Evolutionary conservation across 1,284 basidiomycete species (phyloP), one percentile per base, ranked within the genome.

Genomic region (Malassezia brasiliensis): DNA sequence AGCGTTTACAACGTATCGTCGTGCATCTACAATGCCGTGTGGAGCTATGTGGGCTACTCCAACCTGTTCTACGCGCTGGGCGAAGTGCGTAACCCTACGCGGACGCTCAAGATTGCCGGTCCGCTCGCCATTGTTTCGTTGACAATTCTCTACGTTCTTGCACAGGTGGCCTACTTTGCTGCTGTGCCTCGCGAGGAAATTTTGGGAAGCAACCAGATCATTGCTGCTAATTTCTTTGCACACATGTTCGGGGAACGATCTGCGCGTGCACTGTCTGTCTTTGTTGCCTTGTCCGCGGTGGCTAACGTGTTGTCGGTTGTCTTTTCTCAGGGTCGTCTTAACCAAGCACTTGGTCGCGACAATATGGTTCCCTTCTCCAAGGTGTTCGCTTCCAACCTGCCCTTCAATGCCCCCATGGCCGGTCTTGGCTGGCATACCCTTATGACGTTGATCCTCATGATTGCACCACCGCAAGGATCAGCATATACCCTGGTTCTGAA

Each of bases 31-130:
- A 73, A 69, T 48, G 46, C 53, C 53, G 80, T 81, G 1, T 82
- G 82, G 5, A 81, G 81, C 5, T 84, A 83, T 61, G 60, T 77
- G 0, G 83, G 83, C 20, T 80, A 82, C 79, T 77, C 77, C 0
- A 79, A 79, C 38, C 75, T 78, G 42, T 81, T 82, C 59, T 81
- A 80, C 41, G 79, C 82, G 1, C 66, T 82, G 48, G 81, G 81
- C 59, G 81, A 83, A 14, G 80, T 83, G n/a, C 41, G 54, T 19
- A 65, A 65, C 32, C 71, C 71, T 5, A 73, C 81, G 1, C 76
- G 78, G 15, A 83, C 81, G 0, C 76, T 83, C 42, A 79, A 79
- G 63, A 79, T 81, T 14, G 80, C 81, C 0, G 82, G 80, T 7
- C 80, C 80, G 0, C 75, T 82, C 7, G 82, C 80, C 2, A 62